phyloP scores from a whole-genome alignment of 2,329 filamentous ascomycete species.

The Ceratocystis ficicola region DNA sequence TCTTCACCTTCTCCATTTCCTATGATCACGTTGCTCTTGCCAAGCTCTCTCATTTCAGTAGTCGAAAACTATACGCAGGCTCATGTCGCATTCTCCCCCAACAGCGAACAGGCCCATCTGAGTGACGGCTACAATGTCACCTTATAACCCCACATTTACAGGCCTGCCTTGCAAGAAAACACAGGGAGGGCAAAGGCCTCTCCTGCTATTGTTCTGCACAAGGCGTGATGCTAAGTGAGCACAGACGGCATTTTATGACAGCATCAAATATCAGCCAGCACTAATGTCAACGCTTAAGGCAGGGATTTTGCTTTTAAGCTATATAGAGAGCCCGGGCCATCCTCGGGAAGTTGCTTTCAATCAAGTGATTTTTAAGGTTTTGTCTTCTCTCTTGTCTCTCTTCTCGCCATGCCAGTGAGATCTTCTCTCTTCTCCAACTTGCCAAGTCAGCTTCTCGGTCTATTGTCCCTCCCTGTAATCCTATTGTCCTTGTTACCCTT shows the following conservation, averaged over 20 bases:
- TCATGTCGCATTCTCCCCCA: not conserved
- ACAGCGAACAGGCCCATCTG: not conserved
- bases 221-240: not conserved
- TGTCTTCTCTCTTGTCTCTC: not conserved
- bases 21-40: slow-evolving; percentile 1
- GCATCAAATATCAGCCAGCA: slow-evolving; percentile 1
- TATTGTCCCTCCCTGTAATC: not conserved
- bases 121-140: not conserved
- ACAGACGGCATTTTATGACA: not conserved
- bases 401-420: not conserved
- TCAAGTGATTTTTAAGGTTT: slow-evolving; percentile 4
- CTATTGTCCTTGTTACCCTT: not conserved
- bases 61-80: not conserved
- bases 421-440: not conserved
- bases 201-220: not conserved
- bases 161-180: not conserved
- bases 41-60: not conserved
- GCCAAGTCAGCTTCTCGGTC: not conserved
- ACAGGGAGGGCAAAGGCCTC: not conserved
- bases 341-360: not conserved
- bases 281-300: not conserved
- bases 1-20: not conserved
- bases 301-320: not conserved
- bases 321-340: slow-evolving; percentile 4
- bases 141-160: not conserved